Conservation (phyloP, 257 asterid species). For the Rubia yunnanensis region DNA sequence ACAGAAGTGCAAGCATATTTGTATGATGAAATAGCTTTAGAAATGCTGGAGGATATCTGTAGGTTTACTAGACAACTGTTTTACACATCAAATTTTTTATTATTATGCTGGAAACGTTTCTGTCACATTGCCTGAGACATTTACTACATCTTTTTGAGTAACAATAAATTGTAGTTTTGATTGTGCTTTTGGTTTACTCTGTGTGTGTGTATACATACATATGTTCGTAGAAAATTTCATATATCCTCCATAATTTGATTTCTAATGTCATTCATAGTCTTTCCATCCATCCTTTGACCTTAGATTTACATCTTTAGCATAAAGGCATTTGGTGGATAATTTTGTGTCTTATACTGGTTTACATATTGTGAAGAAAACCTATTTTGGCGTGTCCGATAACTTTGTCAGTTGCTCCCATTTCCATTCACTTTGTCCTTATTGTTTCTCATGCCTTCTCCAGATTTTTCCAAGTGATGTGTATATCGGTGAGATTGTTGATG, state of each 20-base stretch:
- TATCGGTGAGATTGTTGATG: slow-evolving; percentile 54
- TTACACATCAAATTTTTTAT: too few species aligned
- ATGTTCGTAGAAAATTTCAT: background rate
- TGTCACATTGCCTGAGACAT: background rate
- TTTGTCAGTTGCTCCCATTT: background rate
- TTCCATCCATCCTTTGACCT: background rate
- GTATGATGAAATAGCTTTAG: background rate
- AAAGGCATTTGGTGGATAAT: background rate
- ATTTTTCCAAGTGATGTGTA: slow-evolving; percentile 78
- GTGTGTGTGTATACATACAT: background rate
- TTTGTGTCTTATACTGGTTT: background rate
- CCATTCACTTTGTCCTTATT: background rate
- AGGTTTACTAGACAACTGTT: background rate
- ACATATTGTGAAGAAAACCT: background rate
- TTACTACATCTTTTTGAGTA: background rate
- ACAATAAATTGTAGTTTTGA: background rate
- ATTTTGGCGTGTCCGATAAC: background rate
- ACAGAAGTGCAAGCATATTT: background rate
- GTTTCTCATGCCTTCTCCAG: slow-evolving; percentile 29
- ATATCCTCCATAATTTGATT: background rate
- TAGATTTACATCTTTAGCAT: background rate
- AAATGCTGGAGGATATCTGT: background rate
- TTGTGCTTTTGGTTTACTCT: background rate
- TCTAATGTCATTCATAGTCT: background rate
- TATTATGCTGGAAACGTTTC: background rate